A percentile compares a stretch with the other conserved stretches of the same genome.
Evolutionary conservation across 2,329 filamentous ascomycete genomes (phyloP).

Genomic region (Annulohypoxylon truncatum): DNA sequence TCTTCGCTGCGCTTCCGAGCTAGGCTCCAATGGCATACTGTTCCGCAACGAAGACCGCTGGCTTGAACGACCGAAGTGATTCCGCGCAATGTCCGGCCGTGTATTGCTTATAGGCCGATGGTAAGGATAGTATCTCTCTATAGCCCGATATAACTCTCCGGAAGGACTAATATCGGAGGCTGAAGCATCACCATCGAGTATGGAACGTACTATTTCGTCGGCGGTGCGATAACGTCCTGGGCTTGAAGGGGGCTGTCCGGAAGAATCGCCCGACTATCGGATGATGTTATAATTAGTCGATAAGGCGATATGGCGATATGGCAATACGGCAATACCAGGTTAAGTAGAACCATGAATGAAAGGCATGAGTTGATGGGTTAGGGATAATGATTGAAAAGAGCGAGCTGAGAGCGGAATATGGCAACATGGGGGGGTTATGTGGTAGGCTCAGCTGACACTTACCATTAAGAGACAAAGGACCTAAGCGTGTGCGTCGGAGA

Average conservation of each 20-base stretch:
- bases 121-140: constrained; percentile 55
- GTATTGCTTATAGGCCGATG: constrained; percentile 40
- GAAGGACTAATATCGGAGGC: constrained; percentile 55
- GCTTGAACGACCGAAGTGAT: constrained; percentile 44
- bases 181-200: constrained; percentile 54
- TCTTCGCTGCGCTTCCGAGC: constrained; percentile 52
- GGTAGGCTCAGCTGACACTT: constrained; percentile 37
- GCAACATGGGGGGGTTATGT: not conserved
- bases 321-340: not conserved
- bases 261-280: constrained; percentile 49
- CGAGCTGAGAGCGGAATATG: not conserved
- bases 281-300: constrained; percentile 18
- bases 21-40: constrained; percentile 53
- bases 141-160: constrained; percentile 57
- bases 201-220: constrained; percentile 53
- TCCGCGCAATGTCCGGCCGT: constrained; percentile 41
- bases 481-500: constrained; percentile 15
- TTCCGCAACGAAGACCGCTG: constrained; percentile 41
- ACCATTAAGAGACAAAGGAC: constrained; percentile 51
- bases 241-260: constrained; percentile 45
- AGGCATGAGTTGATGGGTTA: not conserved
- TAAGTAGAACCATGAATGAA: not conserved
- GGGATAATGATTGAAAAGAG: not conserved
- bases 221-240: constrained; percentile 46
- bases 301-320: no score